Evolutionary conservation across 2,329 filamentous ascomycete genomes (phyloP).

Genomic region (Penicillium sp.): DNA sequence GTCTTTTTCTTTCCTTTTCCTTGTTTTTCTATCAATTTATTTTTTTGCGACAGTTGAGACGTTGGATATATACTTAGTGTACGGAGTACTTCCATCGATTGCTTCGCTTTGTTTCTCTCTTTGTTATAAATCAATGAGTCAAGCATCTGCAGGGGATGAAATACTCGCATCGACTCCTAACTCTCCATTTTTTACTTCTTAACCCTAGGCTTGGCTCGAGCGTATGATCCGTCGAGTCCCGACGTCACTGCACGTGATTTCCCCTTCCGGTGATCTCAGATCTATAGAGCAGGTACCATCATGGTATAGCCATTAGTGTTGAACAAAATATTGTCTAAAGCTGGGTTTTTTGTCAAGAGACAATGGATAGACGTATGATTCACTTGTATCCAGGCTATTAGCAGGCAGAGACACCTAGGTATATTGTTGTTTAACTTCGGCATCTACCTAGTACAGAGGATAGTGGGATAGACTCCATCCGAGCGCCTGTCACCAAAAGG

Average conservation of each 20-base stretch:
- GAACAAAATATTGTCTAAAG: too few species aligned
- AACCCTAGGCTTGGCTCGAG: slow-evolving; percentile 29
- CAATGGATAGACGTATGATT: too few species aligned
- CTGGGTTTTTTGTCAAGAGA: too few species aligned
- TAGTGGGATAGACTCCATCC: neutral
- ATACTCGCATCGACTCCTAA: slow-evolving; percentile 1
- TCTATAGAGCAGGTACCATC: too few species aligned
- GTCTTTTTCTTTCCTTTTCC: neutral
- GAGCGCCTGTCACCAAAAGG: neutral
- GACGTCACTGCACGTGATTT: slow-evolving; percentile 27
- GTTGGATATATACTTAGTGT: too few species aligned
- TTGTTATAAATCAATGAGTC: slow-evolving; percentile 8
- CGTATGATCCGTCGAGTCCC: slow-evolving; percentile 17
- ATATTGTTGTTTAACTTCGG: too few species aligned
- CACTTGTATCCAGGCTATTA: too few species aligned
- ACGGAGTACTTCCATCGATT: too few species aligned
- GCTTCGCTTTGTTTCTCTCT: neutral
- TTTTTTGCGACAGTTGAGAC: neutral
- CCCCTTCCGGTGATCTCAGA: neutral
- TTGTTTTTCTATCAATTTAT: neutral
- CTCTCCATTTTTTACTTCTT: neutral
- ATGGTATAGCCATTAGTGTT: too few species aligned
- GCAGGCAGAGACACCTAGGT: too few species aligned
- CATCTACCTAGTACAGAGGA: neutral
- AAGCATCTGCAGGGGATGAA: slow-evolving; percentile 9